phyloP scores from a whole-genome alignment of 1,284 basidiomycete genomes.

The Amylostereum areolatum region DNA sequence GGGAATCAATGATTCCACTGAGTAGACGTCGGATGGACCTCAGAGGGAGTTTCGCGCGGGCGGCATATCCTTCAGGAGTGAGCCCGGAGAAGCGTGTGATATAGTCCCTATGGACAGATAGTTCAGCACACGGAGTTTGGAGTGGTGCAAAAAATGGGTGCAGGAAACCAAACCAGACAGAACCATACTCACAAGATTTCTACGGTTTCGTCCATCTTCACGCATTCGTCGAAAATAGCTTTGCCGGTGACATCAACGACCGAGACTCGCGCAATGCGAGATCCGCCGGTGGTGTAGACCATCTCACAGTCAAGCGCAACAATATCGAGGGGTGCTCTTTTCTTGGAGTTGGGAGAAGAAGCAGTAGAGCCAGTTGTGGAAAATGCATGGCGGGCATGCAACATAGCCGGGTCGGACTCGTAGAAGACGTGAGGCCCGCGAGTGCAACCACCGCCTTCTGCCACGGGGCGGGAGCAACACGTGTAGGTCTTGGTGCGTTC shows the following conservation, averaged over 20 bases:
- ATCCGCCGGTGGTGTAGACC: conserved; percentile 86
- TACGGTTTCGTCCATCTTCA: conserved; percentile 74
- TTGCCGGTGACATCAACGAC: conserved; percentile 73
- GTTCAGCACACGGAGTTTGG: conserved; percentile 8
- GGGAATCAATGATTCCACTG: conserved; percentile 61
- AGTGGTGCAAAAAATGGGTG: conserved; percentile 1
- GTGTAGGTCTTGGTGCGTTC: conserved; percentile 59
- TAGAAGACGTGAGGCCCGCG: conserved; percentile 74
- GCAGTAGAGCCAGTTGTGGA: conserved; percentile 34
- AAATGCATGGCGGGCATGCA: conserved; percentile 76
- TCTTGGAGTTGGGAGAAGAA: conserved; percentile 9
- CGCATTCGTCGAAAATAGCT: conserved; percentile 76
- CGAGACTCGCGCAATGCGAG: conserved; percentile 83
- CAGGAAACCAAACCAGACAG: neutral
- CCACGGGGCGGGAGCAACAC: conserved; percentile 58
- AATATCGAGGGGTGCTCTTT: conserved; percentile 56
- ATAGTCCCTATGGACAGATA: conserved; percentile 57
- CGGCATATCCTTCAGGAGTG: conserved; percentile 48
- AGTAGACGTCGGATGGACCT: conserved; percentile 60
- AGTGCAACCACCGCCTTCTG: conserved; percentile 57
- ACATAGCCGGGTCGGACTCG: conserved; percentile 58
- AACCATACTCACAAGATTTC: conserved; percentile 61
- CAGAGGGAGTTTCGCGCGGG: conserved; percentile 60
- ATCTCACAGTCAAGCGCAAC: conserved; percentile 90
- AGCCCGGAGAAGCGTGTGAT: conserved; percentile 92